Percentiles rank a stretch among this genome's conserved stretches.
These are phyloP conservation scores for Aegilops umbellulata DNA, from an alignment of 176 grass and related monocot genomes.

Conservation along the genomic window DNA sequence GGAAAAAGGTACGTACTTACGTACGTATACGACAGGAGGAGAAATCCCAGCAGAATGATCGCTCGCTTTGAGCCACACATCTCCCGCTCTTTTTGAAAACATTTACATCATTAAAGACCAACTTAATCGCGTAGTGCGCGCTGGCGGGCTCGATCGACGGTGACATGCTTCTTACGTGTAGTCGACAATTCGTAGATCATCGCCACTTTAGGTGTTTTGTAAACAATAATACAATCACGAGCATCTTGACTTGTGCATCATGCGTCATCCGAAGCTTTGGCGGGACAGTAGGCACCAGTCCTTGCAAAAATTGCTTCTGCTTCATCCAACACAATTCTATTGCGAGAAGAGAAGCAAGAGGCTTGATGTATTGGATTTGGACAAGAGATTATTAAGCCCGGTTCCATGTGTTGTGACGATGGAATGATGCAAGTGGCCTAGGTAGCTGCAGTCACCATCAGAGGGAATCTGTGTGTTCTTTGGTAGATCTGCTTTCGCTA, in stretches of 20 bases:
- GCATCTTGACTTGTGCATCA: background rate
- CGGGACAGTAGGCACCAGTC: background rate
- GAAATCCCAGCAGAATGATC: constrained; percentile 37
- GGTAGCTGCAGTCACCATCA: constrained; percentile 40
- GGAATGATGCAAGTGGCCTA: background rate
- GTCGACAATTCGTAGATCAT: background rate
- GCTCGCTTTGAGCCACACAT: constrained; percentile 26
- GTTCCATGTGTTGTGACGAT: background rate
- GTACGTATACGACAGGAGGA: constrained; percentile 19
- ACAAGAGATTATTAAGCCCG: background rate
- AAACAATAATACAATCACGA: background rate
- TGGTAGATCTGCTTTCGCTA: constrained; percentile 81
- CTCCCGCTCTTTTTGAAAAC: background rate
- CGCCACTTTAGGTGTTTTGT: background rate
- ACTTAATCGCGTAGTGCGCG: background rate
- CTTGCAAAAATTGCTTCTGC: background rate
- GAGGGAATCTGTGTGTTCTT: constrained; percentile 64
- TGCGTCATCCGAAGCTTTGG: background rate
- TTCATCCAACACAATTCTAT: background rate
- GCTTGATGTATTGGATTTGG: background rate
- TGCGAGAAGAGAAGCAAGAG: background rate
- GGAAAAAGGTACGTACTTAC: constrained; percentile 16
- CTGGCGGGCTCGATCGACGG: background rate
- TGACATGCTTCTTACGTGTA: background rate
- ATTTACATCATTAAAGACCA: background rate